Conservation (phyloP, 805 yeast species). For the Wickerhamomyces sydowiorum region DNA sequence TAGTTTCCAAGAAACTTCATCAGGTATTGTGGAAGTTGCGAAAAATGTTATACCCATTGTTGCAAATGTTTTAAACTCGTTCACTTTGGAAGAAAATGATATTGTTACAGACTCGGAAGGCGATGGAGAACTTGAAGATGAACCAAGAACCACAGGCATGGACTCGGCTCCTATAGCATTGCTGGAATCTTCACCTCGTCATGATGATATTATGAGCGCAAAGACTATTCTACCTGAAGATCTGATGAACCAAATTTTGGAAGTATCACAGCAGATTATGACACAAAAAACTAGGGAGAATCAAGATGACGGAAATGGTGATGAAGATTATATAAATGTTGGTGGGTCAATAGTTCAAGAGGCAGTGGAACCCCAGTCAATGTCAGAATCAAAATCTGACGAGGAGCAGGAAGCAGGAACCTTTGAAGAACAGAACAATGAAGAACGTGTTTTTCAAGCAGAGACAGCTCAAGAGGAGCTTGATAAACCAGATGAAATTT, state of each 20-base stretch:
- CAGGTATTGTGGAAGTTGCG: constrained; percentile 7
- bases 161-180: background rate
- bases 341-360: too few species aligned
- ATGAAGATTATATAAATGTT: too few species aligned
- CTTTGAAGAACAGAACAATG: too few species aligned
- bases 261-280: too few species aligned
- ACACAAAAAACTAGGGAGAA: too few species aligned
- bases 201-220: constrained; percentile 9
- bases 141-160: background rate
- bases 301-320: too few species aligned
- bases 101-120: constrained; percentile 5
- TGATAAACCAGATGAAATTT: too few species aligned
- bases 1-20: constrained; percentile 3
- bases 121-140: constrained; percentile 1
- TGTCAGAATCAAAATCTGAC: too few species aligned
- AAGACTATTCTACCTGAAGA: constrained; percentile 9
- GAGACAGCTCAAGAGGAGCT: too few species aligned
- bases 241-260: background rate
- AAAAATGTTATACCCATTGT: background rate
- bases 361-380: too few species aligned
- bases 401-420: too few species aligned
- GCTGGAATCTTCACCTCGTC: constrained; percentile 10
- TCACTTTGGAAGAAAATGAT: constrained; percentile 13
- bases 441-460: too few species aligned
- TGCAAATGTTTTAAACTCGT: constrained; percentile 2